phyloP scores from a whole-genome alignment of 345 rosid species.

The Excoecaria agallocha region DNA sequence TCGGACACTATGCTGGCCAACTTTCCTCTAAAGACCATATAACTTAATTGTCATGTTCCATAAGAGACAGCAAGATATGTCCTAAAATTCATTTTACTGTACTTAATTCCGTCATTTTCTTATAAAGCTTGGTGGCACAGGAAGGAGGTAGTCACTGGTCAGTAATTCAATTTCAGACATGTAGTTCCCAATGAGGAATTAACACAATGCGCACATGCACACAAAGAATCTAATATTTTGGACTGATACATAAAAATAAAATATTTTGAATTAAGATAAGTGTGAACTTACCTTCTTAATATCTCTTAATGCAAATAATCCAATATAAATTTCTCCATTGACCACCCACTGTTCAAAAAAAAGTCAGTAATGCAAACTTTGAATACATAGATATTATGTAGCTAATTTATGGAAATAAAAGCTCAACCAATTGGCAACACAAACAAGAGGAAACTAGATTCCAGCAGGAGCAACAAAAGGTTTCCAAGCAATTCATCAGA shows the following conservation, averaged over 20 bases:
- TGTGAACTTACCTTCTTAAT: constrained; percentile 66
- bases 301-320: constrained; percentile 84
- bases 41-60: neutral
- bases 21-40: neutral
- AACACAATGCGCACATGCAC: neutral
- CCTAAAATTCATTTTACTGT: neutral
- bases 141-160: neutral
- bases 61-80: neutral
- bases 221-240: neutral
- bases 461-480: neutral
- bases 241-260: neutral
- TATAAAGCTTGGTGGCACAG: neutral
- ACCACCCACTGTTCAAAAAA: constrained; percentile 86
- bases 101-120: neutral
- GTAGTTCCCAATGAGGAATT: neutral
- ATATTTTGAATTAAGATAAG: constrained; percentile 8
- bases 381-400: neutral
- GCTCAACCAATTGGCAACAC: neutral
- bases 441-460: neutral
- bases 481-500: too few species aligned
- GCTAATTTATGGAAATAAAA: constrained; percentile 9
- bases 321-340: constrained; percentile 97
- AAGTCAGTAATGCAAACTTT: constrained; percentile 15
- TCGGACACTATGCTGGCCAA: neutral
- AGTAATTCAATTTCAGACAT: neutral